Conservation (phyloP, 257 asterid species). For the Solanum boliviense region DNA sequence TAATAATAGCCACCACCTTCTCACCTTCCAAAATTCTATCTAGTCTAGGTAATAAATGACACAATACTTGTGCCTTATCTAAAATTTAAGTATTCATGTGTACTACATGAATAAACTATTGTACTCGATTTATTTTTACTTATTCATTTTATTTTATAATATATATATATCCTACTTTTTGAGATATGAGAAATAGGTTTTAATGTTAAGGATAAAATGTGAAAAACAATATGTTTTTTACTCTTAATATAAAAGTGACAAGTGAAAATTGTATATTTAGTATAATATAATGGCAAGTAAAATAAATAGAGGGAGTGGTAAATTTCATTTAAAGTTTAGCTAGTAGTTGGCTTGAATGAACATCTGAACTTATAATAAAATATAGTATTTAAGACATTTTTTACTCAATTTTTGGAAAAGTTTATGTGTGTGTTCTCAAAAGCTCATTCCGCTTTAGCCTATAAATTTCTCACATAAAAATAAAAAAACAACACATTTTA, state of each 20-base stretch:
- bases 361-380: background rate
- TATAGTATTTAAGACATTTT: background rate
- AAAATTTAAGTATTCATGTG: background rate
- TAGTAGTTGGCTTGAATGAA: background rate
- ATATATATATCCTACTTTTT: too few species aligned
- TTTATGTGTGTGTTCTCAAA: background rate
- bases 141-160: too few species aligned
- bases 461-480: background rate
- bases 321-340: background rate
- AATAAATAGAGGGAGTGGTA: background rate
- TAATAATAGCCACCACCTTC: background rate
- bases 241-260: background rate
- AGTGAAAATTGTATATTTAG: too few species aligned
- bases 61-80: background rate
- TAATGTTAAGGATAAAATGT: too few species aligned
- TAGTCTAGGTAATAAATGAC: background rate
- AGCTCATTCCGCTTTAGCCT: background rate
- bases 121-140: background rate
- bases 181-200: too few species aligned
- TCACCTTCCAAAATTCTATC: background rate
- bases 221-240: too few species aligned
- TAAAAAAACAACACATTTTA: background rate
- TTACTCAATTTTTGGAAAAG: background rate
- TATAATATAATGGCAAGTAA: too few species aligned
- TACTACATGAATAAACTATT: background rate